Evolutionary conservation across 169 alveolate species (phyloP).

Genomic region (Cryptosporidium viatorum): DNA sequence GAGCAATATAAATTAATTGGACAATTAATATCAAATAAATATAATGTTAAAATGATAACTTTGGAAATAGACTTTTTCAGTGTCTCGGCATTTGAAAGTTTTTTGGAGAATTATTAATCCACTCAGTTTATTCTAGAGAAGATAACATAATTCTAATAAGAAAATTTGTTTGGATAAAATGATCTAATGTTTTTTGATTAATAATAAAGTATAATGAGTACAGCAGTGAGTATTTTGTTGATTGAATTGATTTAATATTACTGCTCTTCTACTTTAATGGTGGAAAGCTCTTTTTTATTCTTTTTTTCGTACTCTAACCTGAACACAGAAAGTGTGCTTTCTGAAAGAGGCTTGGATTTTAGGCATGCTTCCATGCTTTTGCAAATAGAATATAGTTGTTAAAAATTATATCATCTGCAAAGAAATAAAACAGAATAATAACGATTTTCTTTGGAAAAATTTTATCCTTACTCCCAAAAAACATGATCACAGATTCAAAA

Average conservation of each 20-base stretch:
- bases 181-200: not conserved
- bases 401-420: not conserved
- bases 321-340: not conserved
- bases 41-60: not conserved
- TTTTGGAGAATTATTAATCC: too few relatives aligned
- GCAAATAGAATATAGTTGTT: not conserved
- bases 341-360: not conserved
- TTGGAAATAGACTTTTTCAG: not conserved
- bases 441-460: not conserved
- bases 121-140: too few relatives aligned
- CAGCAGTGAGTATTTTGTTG: not conserved
- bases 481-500: conserved; percentile 17
- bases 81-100: not conserved
- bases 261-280: not conserved
- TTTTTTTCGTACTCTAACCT: not conserved
- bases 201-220: not conserved
- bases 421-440: not conserved
- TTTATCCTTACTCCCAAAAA: conserved; percentile 8
- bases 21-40: not conserved
- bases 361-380: not conserved
- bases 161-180: not conserved
- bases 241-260: not conserved
- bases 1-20: not conserved
- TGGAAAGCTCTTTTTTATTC: not conserved
- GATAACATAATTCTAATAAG: conserved; percentile 4